Conservation (phyloP, 2,329 filamentous ascomycete genomes). For the Alternaria triticina region DNA sequence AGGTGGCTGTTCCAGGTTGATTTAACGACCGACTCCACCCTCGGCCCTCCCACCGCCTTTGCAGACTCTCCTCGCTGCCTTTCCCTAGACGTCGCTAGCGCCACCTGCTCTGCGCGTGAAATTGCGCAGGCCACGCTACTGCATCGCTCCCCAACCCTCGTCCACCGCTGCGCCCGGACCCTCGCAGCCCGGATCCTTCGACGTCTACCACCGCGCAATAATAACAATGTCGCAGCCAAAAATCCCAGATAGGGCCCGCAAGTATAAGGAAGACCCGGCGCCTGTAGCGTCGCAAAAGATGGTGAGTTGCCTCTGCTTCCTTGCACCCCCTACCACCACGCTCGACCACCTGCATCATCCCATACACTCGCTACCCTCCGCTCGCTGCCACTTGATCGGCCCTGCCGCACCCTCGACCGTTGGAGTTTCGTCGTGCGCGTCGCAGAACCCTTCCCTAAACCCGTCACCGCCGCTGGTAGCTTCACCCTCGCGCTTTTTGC, state of each 20-base stretch:
- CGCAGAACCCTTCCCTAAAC: slow-evolving; percentile 27
- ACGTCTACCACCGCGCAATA: slow-evolving; percentile 43
- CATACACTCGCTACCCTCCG: slow-evolving; percentile 30
- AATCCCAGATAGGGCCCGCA: slow-evolving; percentile 49
- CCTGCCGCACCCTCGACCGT: slow-evolving; percentile 38
- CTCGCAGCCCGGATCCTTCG: slow-evolving; percentile 42
- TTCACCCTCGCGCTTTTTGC: slow-evolving; percentile 46
- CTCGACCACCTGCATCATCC: slow-evolving; percentile 11
- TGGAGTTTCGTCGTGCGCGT: slow-evolving; percentile 35
- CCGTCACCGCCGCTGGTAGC: slow-evolving; percentile 35
- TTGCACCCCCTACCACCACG: slow-evolving; percentile 27
- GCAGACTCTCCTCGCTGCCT: slow-evolving; percentile 16
- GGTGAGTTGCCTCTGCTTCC: slow-evolving; percentile 52
- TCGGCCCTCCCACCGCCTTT: slow-evolving; percentile 28
- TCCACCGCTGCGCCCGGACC: slow-evolving; percentile 37
- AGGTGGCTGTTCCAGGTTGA: slow-evolving; percentile 48
- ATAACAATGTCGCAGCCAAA: slow-evolving; percentile 52
- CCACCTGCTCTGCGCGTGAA: slow-evolving; percentile 33
- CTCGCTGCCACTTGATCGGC: slow-evolving; percentile 13
- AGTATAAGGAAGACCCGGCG: slow-evolving; percentile 55
- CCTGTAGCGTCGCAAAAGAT: slow-evolving; percentile 52
- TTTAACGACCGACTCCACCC: slow-evolving; percentile 45
- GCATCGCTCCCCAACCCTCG: slow-evolving; percentile 38
- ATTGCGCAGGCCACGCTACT: slow-evolving; percentile 50
- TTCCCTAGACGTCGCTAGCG: slow-evolving; percentile 18